A percentile compares a stretch with the other conserved stretches of the same genome.
These are phyloP conservation scores for Diaporthe vexans DNA, from an alignment of 2,329 filamentous ascomycete species.

Conservation along the genomic window DNA sequence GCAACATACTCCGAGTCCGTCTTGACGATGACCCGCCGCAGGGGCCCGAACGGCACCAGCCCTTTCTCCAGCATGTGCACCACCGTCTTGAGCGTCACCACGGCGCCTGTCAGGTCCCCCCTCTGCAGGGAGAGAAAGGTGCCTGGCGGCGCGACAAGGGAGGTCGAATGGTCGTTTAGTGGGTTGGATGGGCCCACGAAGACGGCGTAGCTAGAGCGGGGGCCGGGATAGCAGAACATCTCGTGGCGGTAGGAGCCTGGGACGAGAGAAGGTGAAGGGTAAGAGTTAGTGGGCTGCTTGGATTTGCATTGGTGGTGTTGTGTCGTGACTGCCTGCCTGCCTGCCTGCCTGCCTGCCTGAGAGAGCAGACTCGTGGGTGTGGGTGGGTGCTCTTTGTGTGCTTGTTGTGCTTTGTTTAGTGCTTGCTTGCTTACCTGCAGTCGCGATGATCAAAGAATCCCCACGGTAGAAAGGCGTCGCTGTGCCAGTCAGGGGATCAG, in stretches of 20 bases:
- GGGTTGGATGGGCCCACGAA: conserved; percentile 20
- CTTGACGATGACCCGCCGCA: conserved; percentile 28
- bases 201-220: conserved; percentile 25
- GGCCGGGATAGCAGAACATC: conserved; percentile 32
- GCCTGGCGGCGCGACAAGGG: background rate
- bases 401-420: no score
- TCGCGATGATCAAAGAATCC: conserved; percentile 31
- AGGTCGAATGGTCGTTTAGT: background rate
- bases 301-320: no score
- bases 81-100: background rate
- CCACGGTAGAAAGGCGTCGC: background rate
- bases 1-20: conserved; percentile 26
- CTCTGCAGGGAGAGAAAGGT: background rate
- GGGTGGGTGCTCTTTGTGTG: background rate
- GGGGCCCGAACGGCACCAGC: background rate
- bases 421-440: conserved; percentile 4
- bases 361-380: background rate
- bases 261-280: no score
- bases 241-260: conserved; percentile 22
- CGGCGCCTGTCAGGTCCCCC: background rate
- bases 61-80: background rate
- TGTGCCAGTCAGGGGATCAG: background rate
- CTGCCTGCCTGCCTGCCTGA: no score
- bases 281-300: no score
- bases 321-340: no score